Evolutionary conservation across 148 eudicot genomes (phyloP), one percentile per base, ranked within the genome.

Genomic region (Cornus suecica): DNA sequence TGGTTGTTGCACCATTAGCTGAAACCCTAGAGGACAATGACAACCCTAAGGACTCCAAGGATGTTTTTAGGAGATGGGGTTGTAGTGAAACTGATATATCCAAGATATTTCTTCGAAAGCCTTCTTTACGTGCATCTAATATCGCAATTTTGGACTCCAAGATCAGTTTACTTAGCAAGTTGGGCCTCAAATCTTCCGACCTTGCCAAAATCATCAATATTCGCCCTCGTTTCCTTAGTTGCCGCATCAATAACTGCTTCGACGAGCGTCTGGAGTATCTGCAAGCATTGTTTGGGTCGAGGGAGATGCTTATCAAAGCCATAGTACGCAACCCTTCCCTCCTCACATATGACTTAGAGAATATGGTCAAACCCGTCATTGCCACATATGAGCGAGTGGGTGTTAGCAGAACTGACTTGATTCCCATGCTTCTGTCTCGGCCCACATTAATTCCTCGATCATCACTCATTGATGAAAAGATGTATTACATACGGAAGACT

Each of bases 301-400:
- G 61, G 77, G 87, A 87, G 61, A 51, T 75, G 37, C 82, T 88
- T 34, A 65, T 86, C 11, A 88, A 81, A 82, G 91, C 92, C 24
- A 83, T 93, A 65, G 73, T 83, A 16, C 76, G 90, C 25, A 94
- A 91, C 68, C 98, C 98, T 58, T 90, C 98, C n/a, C 78, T 91
- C 8, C 83, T 93, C 27, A 77, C 79, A 26, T 91, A 91, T 72
- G 91, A 91, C 81, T 83, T 88, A 31, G 75, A 82, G 8, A 74
- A 81, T 18, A 77, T 68, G 23, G 77, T 90, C 23, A 80, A 74
- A 58, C 94, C 97, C 1, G 76, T 83, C 0, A n/a, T 93, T 29
- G 80, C 73, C 10, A 20, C 82, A 63, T 91, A 91, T 62, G 84
- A 90, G 60, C 66, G 76, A 24, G 14, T 91, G 84, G 97, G 94